Evolutionary conservation across 2,329 filamentous ascomycete species (phyloP), one percentile per base, ranked within the genome.

Genomic region (Aspergillus piperis): DNA sequence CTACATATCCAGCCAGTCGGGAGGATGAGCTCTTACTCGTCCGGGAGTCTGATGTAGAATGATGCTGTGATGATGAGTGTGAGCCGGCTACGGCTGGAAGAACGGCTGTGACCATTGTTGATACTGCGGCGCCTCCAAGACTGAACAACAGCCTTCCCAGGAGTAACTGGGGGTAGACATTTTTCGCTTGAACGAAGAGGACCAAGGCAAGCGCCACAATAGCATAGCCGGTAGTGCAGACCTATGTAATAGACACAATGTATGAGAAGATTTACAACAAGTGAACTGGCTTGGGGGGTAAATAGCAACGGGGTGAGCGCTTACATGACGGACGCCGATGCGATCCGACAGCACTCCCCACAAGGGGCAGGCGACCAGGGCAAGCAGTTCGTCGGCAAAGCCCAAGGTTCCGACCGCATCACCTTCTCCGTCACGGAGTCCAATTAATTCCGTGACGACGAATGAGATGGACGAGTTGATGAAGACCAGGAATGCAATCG

Each of bases 31-130:
- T 72, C 11, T 36, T 62, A 48, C 58, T 64, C 17, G 59, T 30
- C n/a, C 57, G 60, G 21, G 59, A 41, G 25, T 49, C 59, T 7
- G 57, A 50, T 30, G 54, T 44, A 13, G 56, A 44, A n/a, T 48
- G 8, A 25, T 54, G 53, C 23, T 53, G 13, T 23, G 71, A 71
- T 30, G 68, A 66, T 58, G 73, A 64, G 47, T 50, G 47, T 65
- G 74, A 74, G 62, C 73, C 70, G 30, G 85, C 85, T 77, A 90
- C 86, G 27, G 83, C 88, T 1, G 95, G 95, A 23, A 99, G 82
- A 49, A 96, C 92, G 3, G 95, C 95, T 8, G 95, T 98, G 19
- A 99, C 95, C 95, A 99, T 99, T 1, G 95, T 98, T 13, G 92
- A 93, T 83, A 90, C 88, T 21, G 94, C 95, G n/a, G 93, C 92